These are phyloP conservation scores for Ashbya aceris DNA, from an alignment of 1,139 yeast genomes.

Conservation along the genomic window DNA sequence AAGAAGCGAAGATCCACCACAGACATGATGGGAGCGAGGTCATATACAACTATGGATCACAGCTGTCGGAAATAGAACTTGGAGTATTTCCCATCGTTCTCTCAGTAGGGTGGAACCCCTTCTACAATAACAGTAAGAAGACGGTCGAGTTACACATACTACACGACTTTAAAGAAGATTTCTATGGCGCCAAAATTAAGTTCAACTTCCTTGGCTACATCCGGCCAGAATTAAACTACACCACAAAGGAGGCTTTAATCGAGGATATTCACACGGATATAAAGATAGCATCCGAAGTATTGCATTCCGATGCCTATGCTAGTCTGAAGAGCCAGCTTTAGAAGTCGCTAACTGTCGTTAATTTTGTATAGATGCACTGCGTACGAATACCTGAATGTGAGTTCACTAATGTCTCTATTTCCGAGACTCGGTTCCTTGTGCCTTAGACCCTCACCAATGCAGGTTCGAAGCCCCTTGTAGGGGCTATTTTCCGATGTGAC, in stretches of 20 bases:
- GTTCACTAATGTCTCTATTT: too few relatives aligned
- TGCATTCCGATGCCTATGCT: conserved; percentile 30
- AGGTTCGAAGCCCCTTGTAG: too few relatives aligned
- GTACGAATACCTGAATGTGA: too few relatives aligned
- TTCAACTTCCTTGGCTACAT: conserved; percentile 77
- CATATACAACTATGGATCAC: conserved; percentile 53
- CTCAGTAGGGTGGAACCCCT: conserved; percentile 96
- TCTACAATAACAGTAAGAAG: conserved; percentile 53
- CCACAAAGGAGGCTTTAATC: conserved; percentile 77
- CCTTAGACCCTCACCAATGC: too few relatives aligned
- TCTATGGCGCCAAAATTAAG: conserved; percentile 74
- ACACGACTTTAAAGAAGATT: conserved; percentile 55
- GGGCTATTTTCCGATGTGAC: too few relatives aligned
- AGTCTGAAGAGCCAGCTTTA: too few relatives aligned
- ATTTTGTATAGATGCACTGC: too few relatives aligned
- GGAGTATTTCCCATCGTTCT: conserved; percentile 73
- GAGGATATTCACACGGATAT: conserved; percentile 80
- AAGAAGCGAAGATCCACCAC: conserved; percentile 14
- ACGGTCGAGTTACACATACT: conserved; percentile 85
- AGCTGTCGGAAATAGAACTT: conserved; percentile 36
- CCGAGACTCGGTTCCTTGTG: too few relatives aligned
- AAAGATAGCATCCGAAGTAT: conserved; percentile 47
- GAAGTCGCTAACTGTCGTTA: too few relatives aligned
- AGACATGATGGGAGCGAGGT: conserved; percentile 36
- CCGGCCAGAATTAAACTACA: conserved; percentile 83